Base-by-base conservation (phyloP, 2,329 filamentous ascomycete genomes). In the Sclerotinia subarctica region DNA sequence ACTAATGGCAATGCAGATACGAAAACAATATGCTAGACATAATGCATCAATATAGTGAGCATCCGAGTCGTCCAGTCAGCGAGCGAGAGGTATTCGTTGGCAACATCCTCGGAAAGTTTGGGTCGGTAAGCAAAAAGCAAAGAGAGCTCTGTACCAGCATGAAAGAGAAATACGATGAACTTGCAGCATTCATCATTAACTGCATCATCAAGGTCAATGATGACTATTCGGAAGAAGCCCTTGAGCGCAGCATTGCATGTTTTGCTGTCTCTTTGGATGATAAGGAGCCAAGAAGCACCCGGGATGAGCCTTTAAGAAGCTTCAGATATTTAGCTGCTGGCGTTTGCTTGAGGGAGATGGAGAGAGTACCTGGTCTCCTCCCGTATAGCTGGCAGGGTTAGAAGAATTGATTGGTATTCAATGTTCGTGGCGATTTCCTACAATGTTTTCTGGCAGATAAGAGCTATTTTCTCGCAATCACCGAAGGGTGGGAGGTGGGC, bases 41-140 rank as follows among this genome's bases (percentile, higher is more conserved):
- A 58, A 83, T 86, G 79, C 78, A 80, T 69, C 76, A 77, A 57
- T 82, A 78, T 74, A 79, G 81, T 70, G 73, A 80, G 5, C 76
- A 81, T 19, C 79, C 79, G 0, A 74, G 74, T 52, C 75, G 79
- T 5, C 78, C 78, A 6, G 78, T 86, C 17, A 81, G 78, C 15
- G 84, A 86, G 73, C 77, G 81, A 8, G 85, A 86, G 76, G 84
- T 85, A 56, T 86, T 88, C 74, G 81, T 83, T 42, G 86, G 86
- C 38, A 83, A 80, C 64, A 86, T 88, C 70, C 79, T 88, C 29
- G 84, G 83, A 64, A 82, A 81, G 69, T 79, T 79, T 13, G 81
- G 79, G 19, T 73, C 75, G 3, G 78, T 77, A 54, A 80, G 72
- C 26, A 76, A 74, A 53, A 73, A 75, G 3, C 79, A 82, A 67